Conservation (phyloP, 768 basidiomycete species). For the Rhodotorula babjevae region DNA sequence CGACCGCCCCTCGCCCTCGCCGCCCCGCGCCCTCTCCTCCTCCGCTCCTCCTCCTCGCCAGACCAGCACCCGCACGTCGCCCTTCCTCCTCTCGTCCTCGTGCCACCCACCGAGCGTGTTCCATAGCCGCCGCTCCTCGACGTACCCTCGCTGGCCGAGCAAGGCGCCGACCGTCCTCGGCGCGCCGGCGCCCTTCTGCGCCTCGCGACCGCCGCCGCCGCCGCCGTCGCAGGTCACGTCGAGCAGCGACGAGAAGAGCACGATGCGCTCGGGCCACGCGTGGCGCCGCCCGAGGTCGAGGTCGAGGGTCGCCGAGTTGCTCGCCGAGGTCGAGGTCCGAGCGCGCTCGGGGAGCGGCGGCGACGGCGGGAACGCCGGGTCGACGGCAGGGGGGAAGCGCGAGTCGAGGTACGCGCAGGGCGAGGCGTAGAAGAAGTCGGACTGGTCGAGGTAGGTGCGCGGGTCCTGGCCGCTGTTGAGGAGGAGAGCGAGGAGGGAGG, state of each 20-base stretch:
- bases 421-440: conserved; percentile 69
- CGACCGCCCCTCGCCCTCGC: neutral
- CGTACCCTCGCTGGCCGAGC: conserved; percentile 58
- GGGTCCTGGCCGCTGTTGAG: conserved; percentile 54
- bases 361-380: conserved; percentile 62
- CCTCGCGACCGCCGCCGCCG: too few relatives aligned
- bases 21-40: neutral
- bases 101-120: conserved; percentile 57
- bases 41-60: neutral
- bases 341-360: conserved; percentile 51
- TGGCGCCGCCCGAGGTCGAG: conserved; percentile 55
- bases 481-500: neutral
- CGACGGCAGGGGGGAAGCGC: conserved; percentile 60
- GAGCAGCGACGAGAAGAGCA: conserved; percentile 77
- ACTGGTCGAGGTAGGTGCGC: conserved; percentile 68
- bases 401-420: conserved; percentile 63
- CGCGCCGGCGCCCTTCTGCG: conserved; percentile 13
- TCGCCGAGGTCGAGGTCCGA: conserved; percentile 25
- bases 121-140: conserved; percentile 61
- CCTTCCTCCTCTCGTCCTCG: conserved; percentile 66
- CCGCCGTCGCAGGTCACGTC: neutral
- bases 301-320: conserved; percentile 39
- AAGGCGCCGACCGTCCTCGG: conserved; percentile 53
- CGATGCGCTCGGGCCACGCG: conserved; percentile 73
- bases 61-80: conserved; percentile 47